Evolutionary conservation across 495 filamentous ascomycete species (phyloP), one percentile per base, ranked within the genome.

Genomic region (Evernia prunastri): DNA sequence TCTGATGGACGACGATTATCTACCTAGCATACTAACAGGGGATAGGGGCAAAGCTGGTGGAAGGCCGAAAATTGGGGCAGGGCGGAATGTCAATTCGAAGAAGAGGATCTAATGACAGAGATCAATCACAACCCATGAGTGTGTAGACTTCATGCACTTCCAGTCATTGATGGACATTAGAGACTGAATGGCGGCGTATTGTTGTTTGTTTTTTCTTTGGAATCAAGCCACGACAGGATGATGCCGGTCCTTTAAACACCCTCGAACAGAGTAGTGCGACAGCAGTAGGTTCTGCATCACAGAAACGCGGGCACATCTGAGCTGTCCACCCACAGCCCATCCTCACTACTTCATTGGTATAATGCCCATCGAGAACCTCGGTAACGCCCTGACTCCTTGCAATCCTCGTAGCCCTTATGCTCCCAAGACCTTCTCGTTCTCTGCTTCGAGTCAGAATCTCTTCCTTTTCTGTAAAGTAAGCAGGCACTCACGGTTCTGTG

Each of bases 1-100:
- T 78, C 74, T 96, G 62, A 91, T 98, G 93, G 93, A 97, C 72
- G 87, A 91, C 67, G 94, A 97, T 75, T 95, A 93, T 71, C 76
- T 97, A 63, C 94, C 95, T 0, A 79, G 84, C 29, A 94, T 98
- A 56, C 68, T 97, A 73, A 92, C 86, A 12, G 94, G 94, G 0
- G 85, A 94, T 67, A 83, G 84, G 35, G 81, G 81, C 58, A 78
- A 77, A 64, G 75, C 74, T 0, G 84, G 84, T 4, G 86, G 86
- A 0, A 89, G 82, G 75, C 82, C 87, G 57, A 88, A 84, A 75
- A 84, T 97, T 13, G 94, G 94, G 6, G 90, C 91, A 42, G 94
- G 95, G 27, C 85, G 85, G 67, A 90, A 88, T 72, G 82, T 97
- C 58, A 97, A 97, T 76, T 87, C 90, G 60, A 87, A 79, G 73